Base-by-base conservation (phyloP, 345 rosid genomes). In the Abelmoschus esculentus region DNA sequence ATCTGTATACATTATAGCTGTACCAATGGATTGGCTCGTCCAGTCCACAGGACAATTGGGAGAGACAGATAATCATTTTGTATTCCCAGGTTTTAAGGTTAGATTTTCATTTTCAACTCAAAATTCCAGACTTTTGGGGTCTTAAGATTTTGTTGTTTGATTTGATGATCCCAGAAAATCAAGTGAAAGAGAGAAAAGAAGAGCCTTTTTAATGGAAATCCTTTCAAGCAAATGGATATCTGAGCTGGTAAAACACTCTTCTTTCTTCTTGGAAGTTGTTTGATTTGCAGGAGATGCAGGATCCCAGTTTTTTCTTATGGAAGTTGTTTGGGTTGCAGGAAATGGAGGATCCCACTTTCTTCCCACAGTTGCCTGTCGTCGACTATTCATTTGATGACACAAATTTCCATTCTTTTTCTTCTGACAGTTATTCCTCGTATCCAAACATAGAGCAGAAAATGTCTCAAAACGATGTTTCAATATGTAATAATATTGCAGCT, bases 141-240 rank as follows among this genome's bases (percentile, higher is more conserved):
- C 26, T 34, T 63, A 19, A 63, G 52, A 40, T 38, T 63, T 26
- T 44, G 55, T n/a, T 66, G 9, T n/a, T 17, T 66, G 50, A 7
- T 50, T 52, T 50, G 17, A 67, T 13, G 36, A 26, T 65, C 7
- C 69, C 69, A 62, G 50, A 2, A 38, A 36, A 65, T 42, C 53
- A 18, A 40, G 44, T 17, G 55, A 54, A 50, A 17, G 13, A n/a
- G 29, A 56, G 13, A 57, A 53, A 3, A 12, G 49, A 13, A 12
- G 0, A 8, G 50, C 32, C 49, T 29, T 29, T 47, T 31, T 19
- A 1, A 79, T 84, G 80, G 80, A 79, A 55, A 72, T 74, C 34
- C 7, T 79, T 26, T 68, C 80, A 3, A 59, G 74, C 38, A 81
- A 70, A 73, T 73, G 82, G 81, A 57, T 79, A 54, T 68, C 84